A percentile compares a stretch with the other conserved stretches of the same genome.
Evolutionary conservation across 371 early-diverging fungal genomes (phyloP).

Genomic region (Blakeslea trispora): DNA sequence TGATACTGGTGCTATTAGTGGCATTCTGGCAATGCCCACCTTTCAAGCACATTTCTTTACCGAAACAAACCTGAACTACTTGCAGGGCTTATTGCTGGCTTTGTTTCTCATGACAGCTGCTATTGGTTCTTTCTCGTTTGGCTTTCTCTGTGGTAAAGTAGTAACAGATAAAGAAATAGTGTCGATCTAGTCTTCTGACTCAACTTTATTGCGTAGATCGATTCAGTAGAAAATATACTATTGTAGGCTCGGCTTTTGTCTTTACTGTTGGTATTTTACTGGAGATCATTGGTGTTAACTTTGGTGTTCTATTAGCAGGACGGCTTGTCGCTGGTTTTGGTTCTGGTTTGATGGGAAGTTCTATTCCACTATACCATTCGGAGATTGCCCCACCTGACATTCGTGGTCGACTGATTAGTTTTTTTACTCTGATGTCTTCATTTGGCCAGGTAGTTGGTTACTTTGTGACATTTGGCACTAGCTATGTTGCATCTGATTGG

Average conservation of each 20-base stretch:
- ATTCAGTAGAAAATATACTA: constrained; percentile 43
- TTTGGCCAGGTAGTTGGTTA: constrained; percentile 48
- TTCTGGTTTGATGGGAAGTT: constrained; percentile 45
- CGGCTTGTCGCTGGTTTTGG: constrained; percentile 45
- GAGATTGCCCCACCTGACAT: constrained; percentile 76
- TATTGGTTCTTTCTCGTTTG: constrained; percentile 43
- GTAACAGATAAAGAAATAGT: not conserved
- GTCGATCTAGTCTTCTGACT: not conserved
- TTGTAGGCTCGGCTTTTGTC: constrained; percentile 31
- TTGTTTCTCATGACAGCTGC: constrained; percentile 47
- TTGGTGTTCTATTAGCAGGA: constrained; percentile 35
- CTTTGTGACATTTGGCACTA: constrained; percentile 49
- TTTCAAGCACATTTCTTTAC: constrained; percentile 27
- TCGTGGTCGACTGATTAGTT: constrained; percentile 48
- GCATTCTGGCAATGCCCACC: constrained; percentile 24
- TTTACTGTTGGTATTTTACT: constrained; percentile 41
- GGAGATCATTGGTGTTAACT: constrained; percentile 40
- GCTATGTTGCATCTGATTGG: constrained; percentile 36
- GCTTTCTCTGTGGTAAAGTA: constrained; percentile 40
- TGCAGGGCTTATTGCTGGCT: constrained; percentile 45
- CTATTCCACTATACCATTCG: constrained; percentile 46
- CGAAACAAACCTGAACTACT: constrained; percentile 30
- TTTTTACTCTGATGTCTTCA: constrained; percentile 39
- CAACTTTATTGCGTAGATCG: constrained; percentile 29
- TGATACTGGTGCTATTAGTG: constrained; percentile 22